Evolutionary conservation across 2,329 filamentous ascomycete genomes (phyloP), one percentile per base, ranked within the genome.

Genomic region (Tolypocladium paradoxum): DNA sequence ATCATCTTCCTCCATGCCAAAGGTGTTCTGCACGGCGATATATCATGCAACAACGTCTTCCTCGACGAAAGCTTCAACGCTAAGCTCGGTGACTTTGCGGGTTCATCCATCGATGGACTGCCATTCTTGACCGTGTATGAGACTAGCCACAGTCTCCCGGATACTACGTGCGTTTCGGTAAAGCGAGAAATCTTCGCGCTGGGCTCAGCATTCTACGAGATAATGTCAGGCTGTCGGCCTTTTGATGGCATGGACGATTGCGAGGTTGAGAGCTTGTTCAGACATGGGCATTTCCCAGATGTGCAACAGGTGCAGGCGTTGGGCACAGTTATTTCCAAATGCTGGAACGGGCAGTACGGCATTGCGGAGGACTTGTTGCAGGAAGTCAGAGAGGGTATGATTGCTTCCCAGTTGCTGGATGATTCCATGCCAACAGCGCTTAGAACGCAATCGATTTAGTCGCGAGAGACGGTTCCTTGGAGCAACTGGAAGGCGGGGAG

Each of bases 31-130:
- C 53, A 53, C 38, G 24, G 53, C 27, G 53, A 55, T 34, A 52
- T 55, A 7, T 55, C 50, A 22, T 55, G 50, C 34, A 55, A 55
- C 27, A 55, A 55, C 24, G 37, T 55, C 14, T 55, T 55, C 22
- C 33, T 55, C 8, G 50, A 55, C 36, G 40, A 35, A n/a, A 16
- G 2, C n/a, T 27, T 52, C n/a, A 47, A 55, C 38, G 45, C 35
- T 27, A 35, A 22, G 18, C 6, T 55, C 38, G 53, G 53, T 12
- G 53, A 55, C 36, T 52, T 55, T 50, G 50, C 50, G n/a, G 53
- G 53, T 22, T 54, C 53, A 14, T 52, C 53, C 27, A 52, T 54
- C 34, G 53, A 54, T 27, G 50, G 37, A 20, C 4, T 27, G 20
- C n/a, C 40, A 46, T 47, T 29, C 33, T 46, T 52, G 35, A 36